Percentiles rank a stretch among this genome's conserved stretches.
Evolutionary conservation across 2,329 filamentous ascomycete genomes (phyloP).

Genomic region (Scleromitrula shiraiana): DNA sequence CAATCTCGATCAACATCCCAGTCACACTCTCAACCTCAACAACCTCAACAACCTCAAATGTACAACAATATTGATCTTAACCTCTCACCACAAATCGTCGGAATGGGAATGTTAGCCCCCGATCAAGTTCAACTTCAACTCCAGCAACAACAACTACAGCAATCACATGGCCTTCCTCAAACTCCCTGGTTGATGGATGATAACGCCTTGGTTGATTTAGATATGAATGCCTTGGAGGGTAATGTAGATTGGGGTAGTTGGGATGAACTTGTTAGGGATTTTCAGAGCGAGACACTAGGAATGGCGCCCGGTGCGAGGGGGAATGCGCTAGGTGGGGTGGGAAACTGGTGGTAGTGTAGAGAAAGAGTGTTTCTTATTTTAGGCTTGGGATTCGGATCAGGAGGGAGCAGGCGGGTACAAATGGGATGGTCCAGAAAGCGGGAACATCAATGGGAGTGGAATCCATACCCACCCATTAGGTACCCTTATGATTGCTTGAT

Average conservation of each 20-base stretch:
- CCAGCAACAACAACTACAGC: conserved; percentile 14
- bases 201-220: conserved; percentile 20
- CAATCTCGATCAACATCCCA: not conserved
- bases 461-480: no score
- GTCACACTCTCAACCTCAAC: not conserved
- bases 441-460: no score
- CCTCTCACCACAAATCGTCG: conserved; percentile 18
- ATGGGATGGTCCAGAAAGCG: no score
- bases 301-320: conserved; percentile 13
- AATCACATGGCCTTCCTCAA: conserved; percentile 7
- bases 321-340: conserved; percentile 20
- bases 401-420: no score
- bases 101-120: conserved; percentile 20
- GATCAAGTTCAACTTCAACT: conserved; percentile 21
- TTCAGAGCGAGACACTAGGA: conserved; percentile 20
- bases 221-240: conserved; percentile 24
- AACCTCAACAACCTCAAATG: not conserved
- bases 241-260: conserved; percentile 29
- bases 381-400: no score
- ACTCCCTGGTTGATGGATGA: conserved; percentile 24
- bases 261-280: conserved; percentile 31
- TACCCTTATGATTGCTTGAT: no score
- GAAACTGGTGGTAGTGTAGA: conserved; percentile 28
- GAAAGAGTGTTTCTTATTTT: no score
- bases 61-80: conserved; percentile 5